Evolutionary conservation across 208 protist genomes (phyloP).

Genomic region (Crithidia fasciculata): DNA sequence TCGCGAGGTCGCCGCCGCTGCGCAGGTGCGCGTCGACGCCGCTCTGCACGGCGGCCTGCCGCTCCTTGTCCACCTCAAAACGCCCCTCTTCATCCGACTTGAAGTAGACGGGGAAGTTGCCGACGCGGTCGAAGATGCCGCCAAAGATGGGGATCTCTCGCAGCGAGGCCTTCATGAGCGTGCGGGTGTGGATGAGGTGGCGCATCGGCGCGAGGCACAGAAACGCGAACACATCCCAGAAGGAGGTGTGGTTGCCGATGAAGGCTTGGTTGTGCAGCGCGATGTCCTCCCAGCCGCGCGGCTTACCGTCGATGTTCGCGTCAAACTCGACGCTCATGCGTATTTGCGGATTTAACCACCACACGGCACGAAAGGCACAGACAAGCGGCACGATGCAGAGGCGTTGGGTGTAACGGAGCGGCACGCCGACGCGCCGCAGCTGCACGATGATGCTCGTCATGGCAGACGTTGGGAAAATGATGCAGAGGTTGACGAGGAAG

Average conservation of each 20-base stretch:
- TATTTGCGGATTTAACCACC: slow-evolving; percentile 52
- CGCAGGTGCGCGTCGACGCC: slow-evolving; percentile 47
- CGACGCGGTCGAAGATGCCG: slow-evolving; percentile 54
- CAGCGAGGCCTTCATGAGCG: slow-evolving; percentile 61
- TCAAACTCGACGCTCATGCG: slow-evolving; percentile 39
- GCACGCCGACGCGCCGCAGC: slow-evolving; percentile 36
- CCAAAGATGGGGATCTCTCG: slow-evolving; percentile 62
- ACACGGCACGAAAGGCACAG: slow-evolving; percentile 38
- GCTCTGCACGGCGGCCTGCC: slow-evolving; percentile 56
- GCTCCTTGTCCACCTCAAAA: slow-evolving; percentile 75
- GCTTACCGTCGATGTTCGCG: slow-evolving; percentile 14
- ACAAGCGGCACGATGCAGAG: slow-evolving; percentile 41
- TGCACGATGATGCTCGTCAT: slow-evolving; percentile 35
- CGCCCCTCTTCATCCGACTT: slow-evolving; percentile 57
- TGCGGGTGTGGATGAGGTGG: slow-evolving; percentile 44
- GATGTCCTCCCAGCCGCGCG: slow-evolving; percentile 19
- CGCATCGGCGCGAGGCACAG: slow-evolving; percentile 35
- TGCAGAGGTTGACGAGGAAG: slow-evolving; percentile 29
- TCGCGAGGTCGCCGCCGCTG: slow-evolving; percentile 47
- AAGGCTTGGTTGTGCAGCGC: slow-evolving; percentile 21
- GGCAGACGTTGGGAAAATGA: slow-evolving; percentile 35
- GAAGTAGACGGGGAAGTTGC: slow-evolving; percentile 86
- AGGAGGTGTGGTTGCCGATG: slow-evolving; percentile 69
- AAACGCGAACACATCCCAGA: slow-evolving; percentile 62
- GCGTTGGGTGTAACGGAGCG: slow-evolving; percentile 26